phyloP scores from a whole-genome alignment of 1,284 basidiomycete species.

The Veloboletus limbatus region DNA sequence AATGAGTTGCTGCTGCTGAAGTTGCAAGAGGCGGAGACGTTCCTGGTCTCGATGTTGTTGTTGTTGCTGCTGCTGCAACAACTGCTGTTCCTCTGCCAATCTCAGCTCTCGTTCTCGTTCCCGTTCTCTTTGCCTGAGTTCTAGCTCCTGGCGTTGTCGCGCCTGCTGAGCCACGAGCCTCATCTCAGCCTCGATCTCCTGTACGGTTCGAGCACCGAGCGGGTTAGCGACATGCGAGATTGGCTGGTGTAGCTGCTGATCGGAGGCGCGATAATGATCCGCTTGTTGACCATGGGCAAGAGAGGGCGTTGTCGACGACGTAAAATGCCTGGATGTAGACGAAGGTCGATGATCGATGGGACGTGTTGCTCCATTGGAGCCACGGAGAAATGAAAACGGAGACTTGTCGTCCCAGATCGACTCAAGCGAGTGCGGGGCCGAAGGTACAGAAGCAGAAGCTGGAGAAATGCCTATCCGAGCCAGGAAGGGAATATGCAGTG shows the following conservation, averaged over 20 bases:
- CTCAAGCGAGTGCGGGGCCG: conserved; percentile 51
- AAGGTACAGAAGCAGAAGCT: conserved; percentile 27
- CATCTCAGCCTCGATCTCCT: conserved; percentile 96
- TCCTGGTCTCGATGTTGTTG: conserved; percentile 44
- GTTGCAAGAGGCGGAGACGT: conserved; percentile 36
- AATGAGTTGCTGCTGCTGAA: conserved; percentile 40
- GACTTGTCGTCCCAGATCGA: conserved; percentile 80
- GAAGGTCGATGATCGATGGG: conserved; percentile 31
- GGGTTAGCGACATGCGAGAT: conserved; percentile 37
- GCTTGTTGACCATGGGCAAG: conserved; percentile 22
- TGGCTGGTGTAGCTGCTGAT: conserved; percentile 32
- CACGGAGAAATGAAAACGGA: conserved; percentile 64
- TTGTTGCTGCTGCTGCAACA: conserved; percentile 36
- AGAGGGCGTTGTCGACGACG: conserved; percentile 20
- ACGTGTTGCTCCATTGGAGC: conserved; percentile 48
- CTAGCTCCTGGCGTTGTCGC: conserved; percentile 37
- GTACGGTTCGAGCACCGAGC: conserved; percentile 70
- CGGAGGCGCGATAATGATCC: conserved; percentile 30
- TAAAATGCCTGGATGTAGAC: conserved; percentile 24
- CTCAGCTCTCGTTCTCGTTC: conserved; percentile 36
- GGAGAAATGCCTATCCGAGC: conserved; percentile 33
- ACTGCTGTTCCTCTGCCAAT: conserved; percentile 40
- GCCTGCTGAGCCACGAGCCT: conserved; percentile 50
- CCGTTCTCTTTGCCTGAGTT: conserved; percentile 36
- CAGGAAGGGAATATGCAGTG: conserved; percentile 10